These are phyloP conservation scores for Rhamnella rubrinervis DNA, from an alignment of 331 rosid species.

Conservation along the genomic window DNA sequence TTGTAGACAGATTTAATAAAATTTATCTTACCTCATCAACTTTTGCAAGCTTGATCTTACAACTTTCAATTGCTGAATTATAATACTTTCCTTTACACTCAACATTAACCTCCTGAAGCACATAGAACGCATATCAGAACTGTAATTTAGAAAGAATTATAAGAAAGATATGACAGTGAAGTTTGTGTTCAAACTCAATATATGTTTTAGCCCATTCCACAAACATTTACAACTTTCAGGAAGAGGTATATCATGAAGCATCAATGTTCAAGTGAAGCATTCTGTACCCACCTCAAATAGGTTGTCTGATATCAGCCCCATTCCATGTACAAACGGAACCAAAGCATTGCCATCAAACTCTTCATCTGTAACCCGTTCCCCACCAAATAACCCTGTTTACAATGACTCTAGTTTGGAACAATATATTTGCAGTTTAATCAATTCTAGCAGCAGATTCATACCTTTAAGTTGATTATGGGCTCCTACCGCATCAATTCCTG, in stretches of 20 bases:
- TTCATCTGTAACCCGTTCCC: slow-evolving; percentile 95
- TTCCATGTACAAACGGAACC: slow-evolving; percentile 75
- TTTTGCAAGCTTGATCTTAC: slow-evolving; percentile 41
- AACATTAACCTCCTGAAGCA: slow-evolving; percentile 37
- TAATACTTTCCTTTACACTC: slow-evolving; percentile 52
- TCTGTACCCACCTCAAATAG: slow-evolving; percentile 52
- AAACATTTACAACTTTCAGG: neutral
- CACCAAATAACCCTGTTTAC: slow-evolving; percentile 81
- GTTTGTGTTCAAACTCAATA: neutral
- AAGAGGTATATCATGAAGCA: neutral
- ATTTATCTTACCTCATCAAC: slow-evolving; percentile 56
- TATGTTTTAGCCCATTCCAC: neutral
- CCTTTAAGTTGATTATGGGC: slow-evolving; percentile 86
- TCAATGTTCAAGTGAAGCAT: neutral
- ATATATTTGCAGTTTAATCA: slow-evolving; percentile 18
- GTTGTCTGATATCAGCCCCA: slow-evolving; percentile 73
- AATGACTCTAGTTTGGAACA: slow-evolving; percentile 30
- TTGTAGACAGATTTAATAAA: neutral
- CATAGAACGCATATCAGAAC: slow-evolving; percentile 15
- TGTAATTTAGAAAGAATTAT: neutral
- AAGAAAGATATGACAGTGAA: neutral
- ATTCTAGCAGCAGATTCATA: slow-evolving; percentile 27
- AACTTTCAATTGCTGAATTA: slow-evolving; percentile 25
- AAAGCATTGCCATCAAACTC: slow-evolving; percentile 74
- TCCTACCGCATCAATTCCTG: slow-evolving; percentile 68